Percentiles rank a stretch among this genome's conserved stretches.
Evolutionary conservation across 441 rosid species (phyloP).

Genomic region (Erodium trifolium): DNA sequence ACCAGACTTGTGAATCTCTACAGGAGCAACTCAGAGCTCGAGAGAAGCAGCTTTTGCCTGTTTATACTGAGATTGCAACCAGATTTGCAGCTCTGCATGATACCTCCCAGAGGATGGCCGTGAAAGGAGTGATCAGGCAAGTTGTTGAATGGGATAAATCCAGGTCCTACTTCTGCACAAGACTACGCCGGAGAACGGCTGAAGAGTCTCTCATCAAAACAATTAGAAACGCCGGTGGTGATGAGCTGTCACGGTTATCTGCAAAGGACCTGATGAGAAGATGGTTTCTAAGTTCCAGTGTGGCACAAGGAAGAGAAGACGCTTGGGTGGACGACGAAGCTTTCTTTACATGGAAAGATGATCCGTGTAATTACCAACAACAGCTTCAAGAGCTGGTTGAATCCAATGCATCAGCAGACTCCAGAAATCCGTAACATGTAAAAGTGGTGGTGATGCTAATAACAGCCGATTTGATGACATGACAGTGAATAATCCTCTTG

Average conservation of each 20-base stretch:
- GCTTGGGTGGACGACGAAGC: constrained; percentile 79
- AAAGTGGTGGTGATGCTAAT: no score
- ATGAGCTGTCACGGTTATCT: constrained; percentile 49
- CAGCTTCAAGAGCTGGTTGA: constrained; percentile 59
- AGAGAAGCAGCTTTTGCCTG: constrained; percentile 83
- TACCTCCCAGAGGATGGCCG: constrained; percentile 91
- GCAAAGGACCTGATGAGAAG: constrained; percentile 58
- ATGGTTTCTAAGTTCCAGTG: constrained; percentile 65
- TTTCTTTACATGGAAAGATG: constrained; percentile 82
- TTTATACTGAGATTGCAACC: constrained; percentile 87
- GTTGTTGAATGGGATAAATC: constrained; percentile 80
- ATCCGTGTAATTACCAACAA: constrained; percentile 45
- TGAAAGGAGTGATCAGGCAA: constrained; percentile 85
- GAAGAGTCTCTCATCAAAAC: constrained; percentile 62
- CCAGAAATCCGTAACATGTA: no score
- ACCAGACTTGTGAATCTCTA: constrained; percentile 35
- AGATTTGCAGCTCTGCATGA: constrained; percentile 95
- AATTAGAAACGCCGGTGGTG: constrained; percentile 66
- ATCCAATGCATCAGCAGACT: no score
- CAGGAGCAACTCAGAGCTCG: constrained; percentile 70
- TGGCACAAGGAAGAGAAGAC: constrained; percentile 44
- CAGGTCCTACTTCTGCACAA: constrained; percentile 61
- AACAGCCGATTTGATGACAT: background rate
- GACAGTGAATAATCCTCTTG: no score
- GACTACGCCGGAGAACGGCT: constrained; percentile 63